These are phyloP conservation scores for Oleoguttula mirabilis DNA, from an alignment of 495 filamentous ascomycete species.

Conservation along the genomic window DNA sequence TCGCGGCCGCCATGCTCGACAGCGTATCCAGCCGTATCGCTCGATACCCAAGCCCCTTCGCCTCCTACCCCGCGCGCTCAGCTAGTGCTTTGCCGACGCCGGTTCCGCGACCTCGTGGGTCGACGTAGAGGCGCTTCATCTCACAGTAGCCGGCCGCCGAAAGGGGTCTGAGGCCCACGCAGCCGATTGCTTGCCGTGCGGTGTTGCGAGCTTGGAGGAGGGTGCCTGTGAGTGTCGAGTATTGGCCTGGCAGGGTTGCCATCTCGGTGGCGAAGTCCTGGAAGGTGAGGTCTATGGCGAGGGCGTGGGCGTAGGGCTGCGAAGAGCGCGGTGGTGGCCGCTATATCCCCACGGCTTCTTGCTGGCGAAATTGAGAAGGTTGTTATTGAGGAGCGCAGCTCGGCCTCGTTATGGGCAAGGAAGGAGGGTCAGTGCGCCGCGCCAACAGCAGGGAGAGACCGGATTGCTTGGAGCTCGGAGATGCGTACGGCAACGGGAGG, in stretches of 20 bases:
- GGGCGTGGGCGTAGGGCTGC: slow-evolving; percentile 39
- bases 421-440: no score
- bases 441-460: no score
- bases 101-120: slow-evolving; percentile 34
- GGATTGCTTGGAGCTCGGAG: no score
- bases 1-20: slow-evolving; percentile 41
- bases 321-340: slow-evolving; percentile 34
- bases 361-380: not conserved
- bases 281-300: slow-evolving; percentile 45
- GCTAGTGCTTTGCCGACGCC: slow-evolving; percentile 40
- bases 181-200: slow-evolving; percentile 34
- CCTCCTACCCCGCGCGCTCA: slow-evolving; percentile 33
- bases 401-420: no score
- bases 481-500: no score
- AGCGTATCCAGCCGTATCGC: slow-evolving; percentile 48
- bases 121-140: slow-evolving; percentile 48
- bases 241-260: slow-evolving; percentile 42
- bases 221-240: slow-evolving; percentile 34
- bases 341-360: slow-evolving; percentile 23
- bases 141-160: slow-evolving; percentile 35
- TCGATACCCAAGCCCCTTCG: slow-evolving; percentile 38
- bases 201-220: slow-evolving; percentile 34
- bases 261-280: slow-evolving; percentile 46
- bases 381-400: no score
- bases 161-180: slow-evolving; percentile 36